Conservation (phyloP, 305 asterid species). For the Vinca major region DNA sequence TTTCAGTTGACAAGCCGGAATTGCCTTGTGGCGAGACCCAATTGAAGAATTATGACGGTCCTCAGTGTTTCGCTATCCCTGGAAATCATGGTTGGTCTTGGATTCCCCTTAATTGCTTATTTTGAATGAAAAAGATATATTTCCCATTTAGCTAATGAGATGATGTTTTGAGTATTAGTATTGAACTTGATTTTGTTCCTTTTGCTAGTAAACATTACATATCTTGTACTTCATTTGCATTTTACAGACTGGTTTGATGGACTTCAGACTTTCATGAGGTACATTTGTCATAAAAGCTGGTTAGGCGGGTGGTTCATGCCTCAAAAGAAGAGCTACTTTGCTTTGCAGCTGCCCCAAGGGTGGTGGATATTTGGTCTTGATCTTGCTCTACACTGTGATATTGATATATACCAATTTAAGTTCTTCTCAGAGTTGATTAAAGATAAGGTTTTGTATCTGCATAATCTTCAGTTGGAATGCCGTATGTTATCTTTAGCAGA, state of each 20-base stretch:
- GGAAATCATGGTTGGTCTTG: constrained; percentile 84
- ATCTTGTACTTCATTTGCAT: constrained; percentile 5
- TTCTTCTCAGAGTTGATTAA: constrained; percentile 77
- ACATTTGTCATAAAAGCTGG: constrained; percentile 98
- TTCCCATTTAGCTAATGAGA: background rate
- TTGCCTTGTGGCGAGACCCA: constrained; percentile 58
- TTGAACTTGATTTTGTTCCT: constrained; percentile 1
- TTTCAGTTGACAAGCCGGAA: constrained; percentile 89
- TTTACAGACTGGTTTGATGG: constrained; percentile 99
- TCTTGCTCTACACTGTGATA: constrained; percentile 90
- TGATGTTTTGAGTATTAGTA: constrained; percentile 8
- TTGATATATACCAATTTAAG: constrained; percentile 90
- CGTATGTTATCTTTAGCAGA: background rate
- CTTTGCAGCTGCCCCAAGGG: constrained; percentile 91
- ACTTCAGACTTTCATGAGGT: constrained; percentile 98
- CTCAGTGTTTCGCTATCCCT: constrained; percentile 91
- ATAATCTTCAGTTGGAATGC: background rate
- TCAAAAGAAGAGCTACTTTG: constrained; percentile 94
- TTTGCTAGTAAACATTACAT: constrained; percentile 18
- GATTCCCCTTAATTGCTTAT: constrained; percentile 3
- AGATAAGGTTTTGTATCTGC: constrained; percentile 57
- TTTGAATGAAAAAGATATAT: background rate
- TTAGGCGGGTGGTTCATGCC: constrained; percentile 99
- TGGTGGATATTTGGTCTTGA: constrained; percentile 99
- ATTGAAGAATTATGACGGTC: constrained; percentile 76